Percentiles rank a stretch among this genome's conserved stretches.
Conservation (phyloP, 2,329 filamentous ascomycete genomes). For the Verruconis gallopava region DNA sequence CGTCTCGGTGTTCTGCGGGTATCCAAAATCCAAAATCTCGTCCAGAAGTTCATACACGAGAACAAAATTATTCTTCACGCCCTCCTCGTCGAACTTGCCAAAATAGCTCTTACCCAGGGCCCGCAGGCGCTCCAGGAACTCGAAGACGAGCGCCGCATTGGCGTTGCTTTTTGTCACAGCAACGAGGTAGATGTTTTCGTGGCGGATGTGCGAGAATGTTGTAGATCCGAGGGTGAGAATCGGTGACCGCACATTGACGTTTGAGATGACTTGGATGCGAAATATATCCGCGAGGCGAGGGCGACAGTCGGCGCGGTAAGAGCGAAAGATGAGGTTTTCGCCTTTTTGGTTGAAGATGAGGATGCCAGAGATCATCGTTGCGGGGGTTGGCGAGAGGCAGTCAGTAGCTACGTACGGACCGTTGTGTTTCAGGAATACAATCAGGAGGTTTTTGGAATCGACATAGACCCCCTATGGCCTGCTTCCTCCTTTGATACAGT, state of each 20-base stretch:
- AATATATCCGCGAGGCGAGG: slow-evolving; percentile 97
- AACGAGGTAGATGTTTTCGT: slow-evolving; percentile 97
- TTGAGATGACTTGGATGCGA: slow-evolving; percentile 98
- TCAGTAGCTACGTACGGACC: no score
- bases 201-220: slow-evolving; percentile 98
- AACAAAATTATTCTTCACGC: slow-evolving; percentile 99
- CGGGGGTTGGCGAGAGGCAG: background rate
- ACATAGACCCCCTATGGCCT: no score
- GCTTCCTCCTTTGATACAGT: no score
- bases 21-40: slow-evolving; percentile 97
- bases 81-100: slow-evolving; percentile 97
- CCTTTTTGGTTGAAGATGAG: slow-evolving; percentile 99
- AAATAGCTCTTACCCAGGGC: slow-evolving; percentile 90
- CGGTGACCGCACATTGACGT: slow-evolving; percentile 90
- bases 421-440: no score
- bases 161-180: slow-evolving; percentile 98
- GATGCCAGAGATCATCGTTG: slow-evolving; percentile 84
- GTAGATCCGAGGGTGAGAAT: slow-evolving; percentile 95
- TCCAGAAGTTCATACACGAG: slow-evolving; percentile 95
- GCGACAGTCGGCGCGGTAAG: slow-evolving; percentile 96
- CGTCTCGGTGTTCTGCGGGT: slow-evolving; percentile 96
- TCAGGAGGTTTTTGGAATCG: no score
- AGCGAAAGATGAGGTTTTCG: slow-evolving; percentile 98
- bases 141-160: slow-evolving; percentile 94
- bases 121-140: slow-evolving; percentile 90